phyloP scores from a whole-genome alignment of 2,329 filamentous ascomycete species.

The Taxawa tesnikishii region DNA sequence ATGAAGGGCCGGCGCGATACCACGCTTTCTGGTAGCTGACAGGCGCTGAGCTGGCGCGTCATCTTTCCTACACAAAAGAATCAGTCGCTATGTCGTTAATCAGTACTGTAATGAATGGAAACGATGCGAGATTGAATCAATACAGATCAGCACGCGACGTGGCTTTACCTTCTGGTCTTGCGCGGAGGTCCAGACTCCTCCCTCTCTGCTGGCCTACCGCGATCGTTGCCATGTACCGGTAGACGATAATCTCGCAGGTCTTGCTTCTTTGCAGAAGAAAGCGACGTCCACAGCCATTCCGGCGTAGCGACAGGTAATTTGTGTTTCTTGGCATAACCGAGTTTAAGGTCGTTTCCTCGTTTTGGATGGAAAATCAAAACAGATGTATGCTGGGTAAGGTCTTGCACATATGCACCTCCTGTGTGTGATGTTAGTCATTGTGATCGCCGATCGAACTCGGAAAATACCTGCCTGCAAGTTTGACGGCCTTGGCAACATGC shows the following conservation, averaged over 20 bases:
- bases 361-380: conserved; percentile 55
- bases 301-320: conserved; percentile 68
- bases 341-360: conserved; percentile 54
- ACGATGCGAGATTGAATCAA: neutral
- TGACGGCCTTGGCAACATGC: conserved; percentile 67
- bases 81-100: conserved; percentile 2
- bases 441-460: neutral
- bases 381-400: conserved; percentile 35
- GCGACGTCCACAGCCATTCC: conserved; percentile 77
- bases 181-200: conserved; percentile 3
- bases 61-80: conserved; percentile 7
- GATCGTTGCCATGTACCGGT: conserved; percentile 10
- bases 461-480: conserved; percentile 50
- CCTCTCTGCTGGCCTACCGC: conserved; percentile 9
- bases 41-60: conserved; percentile 12
- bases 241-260: conserved; percentile 28
- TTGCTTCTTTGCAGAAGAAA: conserved; percentile 40
- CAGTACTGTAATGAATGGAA: neutral
- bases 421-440: no score
- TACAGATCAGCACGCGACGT: neutral
- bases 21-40: conserved; percentile 17
- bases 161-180: conserved; percentile 8
- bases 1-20: conserved; percentile 16
- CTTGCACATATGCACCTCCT: no score
- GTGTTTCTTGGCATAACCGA: conserved; percentile 63